Percentiles rank a stretch among this genome's conserved stretches.
Evolutionary conservation across 2,329 filamentous ascomycete species (phyloP).

Genomic region (Dothiorella sarmentorum): DNA sequence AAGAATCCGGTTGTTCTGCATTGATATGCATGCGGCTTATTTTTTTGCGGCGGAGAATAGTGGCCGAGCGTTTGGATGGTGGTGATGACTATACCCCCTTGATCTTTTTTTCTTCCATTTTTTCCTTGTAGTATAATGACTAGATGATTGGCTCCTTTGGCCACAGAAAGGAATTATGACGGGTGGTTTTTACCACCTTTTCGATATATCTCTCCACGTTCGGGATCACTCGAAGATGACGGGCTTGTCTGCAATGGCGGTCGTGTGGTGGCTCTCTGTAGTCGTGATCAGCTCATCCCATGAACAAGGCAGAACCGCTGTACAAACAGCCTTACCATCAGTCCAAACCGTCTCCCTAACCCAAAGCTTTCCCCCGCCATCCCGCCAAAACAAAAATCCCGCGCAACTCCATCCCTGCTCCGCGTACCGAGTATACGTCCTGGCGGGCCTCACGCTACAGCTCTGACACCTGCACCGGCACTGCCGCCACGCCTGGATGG

Average conservation of each 20-base stretch:
- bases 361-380: slow-evolving; percentile 20
- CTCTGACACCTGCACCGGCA: slow-evolving; percentile 33
- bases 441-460: slow-evolving; percentile 28
- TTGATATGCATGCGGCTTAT: no score
- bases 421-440: slow-evolving; percentile 30
- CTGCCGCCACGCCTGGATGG: slow-evolving; percentile 26
- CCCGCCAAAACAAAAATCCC: slow-evolving; percentile 9
- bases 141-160: not conserved
- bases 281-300: not conserved
- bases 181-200: not conserved
- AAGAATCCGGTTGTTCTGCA: no score
- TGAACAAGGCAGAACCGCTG: not conserved
- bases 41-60: no score
- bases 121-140: slow-evolving; percentile 4
- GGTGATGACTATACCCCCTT: slow-evolving; percentile 14
- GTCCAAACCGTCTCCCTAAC: slow-evolving; percentile 23
- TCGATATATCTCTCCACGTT: not conserved
- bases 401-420: not conserved
- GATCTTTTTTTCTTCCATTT: not conserved
- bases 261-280: not conserved
- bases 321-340: not conserved
- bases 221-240: not conserved
- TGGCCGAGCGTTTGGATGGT: no score
- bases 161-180: not conserved
- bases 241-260: not conserved